These are phyloP conservation scores for Colletotrichum sp. DNA, from an alignment of 2,329 filamentous ascomycete species.

Conservation along the genomic window DNA sequence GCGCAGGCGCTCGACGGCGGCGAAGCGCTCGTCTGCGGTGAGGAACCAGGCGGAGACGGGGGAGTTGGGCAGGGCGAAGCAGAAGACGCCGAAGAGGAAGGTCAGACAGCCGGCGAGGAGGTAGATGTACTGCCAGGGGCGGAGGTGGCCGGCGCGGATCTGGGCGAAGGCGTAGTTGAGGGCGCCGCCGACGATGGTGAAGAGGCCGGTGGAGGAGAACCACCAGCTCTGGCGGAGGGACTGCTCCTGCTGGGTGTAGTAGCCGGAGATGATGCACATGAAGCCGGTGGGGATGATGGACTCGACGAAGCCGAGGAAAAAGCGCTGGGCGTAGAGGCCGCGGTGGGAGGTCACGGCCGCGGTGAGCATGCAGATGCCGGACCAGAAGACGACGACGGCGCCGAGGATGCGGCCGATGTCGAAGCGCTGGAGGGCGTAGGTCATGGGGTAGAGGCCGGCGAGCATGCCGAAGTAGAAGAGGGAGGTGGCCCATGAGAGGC, in stretches of 20 bases:
- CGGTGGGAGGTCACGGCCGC: conserved; percentile 67
- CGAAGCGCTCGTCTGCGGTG: conserved; percentile 63
- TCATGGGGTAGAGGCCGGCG: conserved; percentile 75
- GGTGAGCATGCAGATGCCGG: conserved; percentile 69
- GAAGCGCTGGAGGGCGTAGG: conserved; percentile 72
- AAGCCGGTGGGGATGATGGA: conserved; percentile 70
- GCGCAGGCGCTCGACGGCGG: conserved; percentile 68
- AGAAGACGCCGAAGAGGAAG: conserved; percentile 67
- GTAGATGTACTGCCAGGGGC: conserved; percentile 75
- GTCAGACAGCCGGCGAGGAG: conserved; percentile 68
- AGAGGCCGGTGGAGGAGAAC: conserved; percentile 65
- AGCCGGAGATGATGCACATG: conserved; percentile 66
- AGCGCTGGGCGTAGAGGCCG: conserved; percentile 70
- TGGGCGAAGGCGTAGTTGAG: conserved; percentile 74
- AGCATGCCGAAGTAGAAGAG: conserved; percentile 85
- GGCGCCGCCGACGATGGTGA: conserved; percentile 66
- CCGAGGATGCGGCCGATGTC: conserved; percentile 69
- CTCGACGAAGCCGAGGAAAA: conserved; percentile 68
- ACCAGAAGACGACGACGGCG: conserved; percentile 68
- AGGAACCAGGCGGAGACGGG: conserved; percentile 74
- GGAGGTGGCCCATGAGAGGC: conserved; percentile 78
- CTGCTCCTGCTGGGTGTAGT: conserved; percentile 71
- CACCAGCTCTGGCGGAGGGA: conserved; percentile 69
- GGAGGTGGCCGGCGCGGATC: conserved; percentile 57
- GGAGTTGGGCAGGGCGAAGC: conserved; percentile 69